Conservation (phyloP, 176 grass and related monocot genomes). For the Eragrostis curvula region DNA sequence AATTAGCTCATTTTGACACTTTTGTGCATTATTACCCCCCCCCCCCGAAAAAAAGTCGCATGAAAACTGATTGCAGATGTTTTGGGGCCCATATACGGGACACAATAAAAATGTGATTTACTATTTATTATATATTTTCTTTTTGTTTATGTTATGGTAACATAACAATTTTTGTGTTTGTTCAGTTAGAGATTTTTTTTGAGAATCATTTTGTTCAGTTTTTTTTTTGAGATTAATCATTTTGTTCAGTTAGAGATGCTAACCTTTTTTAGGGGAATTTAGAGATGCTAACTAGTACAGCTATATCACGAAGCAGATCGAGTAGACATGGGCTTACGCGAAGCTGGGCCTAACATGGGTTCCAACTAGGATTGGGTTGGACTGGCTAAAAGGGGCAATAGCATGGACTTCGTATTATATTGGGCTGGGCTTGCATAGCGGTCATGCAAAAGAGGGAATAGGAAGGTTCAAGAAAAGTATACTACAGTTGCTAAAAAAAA, state of each 20-base stretch:
- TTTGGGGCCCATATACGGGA: neutral
- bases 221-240: too few relatives aligned
- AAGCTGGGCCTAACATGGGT: neutral
- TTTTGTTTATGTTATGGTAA: neutral
- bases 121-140: neutral
- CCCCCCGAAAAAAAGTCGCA: neutral
- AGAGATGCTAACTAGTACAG: neutral
- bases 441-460: too few relatives aligned
- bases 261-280: too few relatives aligned
- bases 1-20: neutral
- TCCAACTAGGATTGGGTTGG: neutral
- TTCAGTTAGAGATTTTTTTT: too few relatives aligned
- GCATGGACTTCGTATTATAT: neutral
- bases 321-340: neutral
- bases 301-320: neutral
- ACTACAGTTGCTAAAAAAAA: too few relatives aligned
- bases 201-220: too few relatives aligned
- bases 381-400: neutral
- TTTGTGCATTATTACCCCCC: neutral
- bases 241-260: too few relatives aligned
- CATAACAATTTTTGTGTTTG: neutral
- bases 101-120: neutral
- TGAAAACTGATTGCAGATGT: neutral
- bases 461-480: too few relatives aligned
- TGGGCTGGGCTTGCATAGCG: neutral